Evolutionary conservation across 208 protist species (phyloP).

Genomic region (Acanthamoeba lugdunensis): DNA sequence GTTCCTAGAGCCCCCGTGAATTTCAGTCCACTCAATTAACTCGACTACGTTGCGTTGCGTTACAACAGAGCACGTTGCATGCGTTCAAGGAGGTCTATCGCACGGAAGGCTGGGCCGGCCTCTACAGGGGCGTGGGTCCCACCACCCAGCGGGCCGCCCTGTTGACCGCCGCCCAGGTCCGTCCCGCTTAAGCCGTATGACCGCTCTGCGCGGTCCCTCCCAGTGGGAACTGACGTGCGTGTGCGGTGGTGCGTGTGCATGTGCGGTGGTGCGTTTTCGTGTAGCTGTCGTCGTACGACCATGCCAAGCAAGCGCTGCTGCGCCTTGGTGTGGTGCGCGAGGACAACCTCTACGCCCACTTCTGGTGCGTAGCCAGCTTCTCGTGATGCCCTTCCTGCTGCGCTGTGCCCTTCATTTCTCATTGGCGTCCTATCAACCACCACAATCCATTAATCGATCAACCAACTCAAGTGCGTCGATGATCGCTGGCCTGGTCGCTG

Average conservation of each 20-base stretch:
- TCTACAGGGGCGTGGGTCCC: conserved; percentile 57
- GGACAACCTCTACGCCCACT: conserved; percentile 30
- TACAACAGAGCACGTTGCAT: neutral
- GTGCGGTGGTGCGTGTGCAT: neutral
- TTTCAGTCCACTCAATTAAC: too few relatives aligned
- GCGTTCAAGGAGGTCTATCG: conserved; percentile 41
- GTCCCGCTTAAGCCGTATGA: neutral
- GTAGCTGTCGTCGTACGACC: neutral
- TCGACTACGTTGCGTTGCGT: too few relatives aligned
- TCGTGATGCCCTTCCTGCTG: neutral
- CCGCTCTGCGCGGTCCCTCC: neutral
- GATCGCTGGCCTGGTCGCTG: conserved; percentile 59
- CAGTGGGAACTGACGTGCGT: neutral
- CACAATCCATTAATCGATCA: too few relatives aligned
- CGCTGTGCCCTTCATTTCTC: neutral
- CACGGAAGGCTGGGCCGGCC: conserved; percentile 3
- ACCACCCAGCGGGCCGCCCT: conserved; percentile 54
- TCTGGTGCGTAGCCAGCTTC: neutral
- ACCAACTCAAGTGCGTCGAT: conserved; percentile 31
- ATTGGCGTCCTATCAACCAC: neutral
- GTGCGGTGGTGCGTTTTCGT: neutral
- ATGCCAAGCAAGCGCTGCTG: conserved; percentile 8
- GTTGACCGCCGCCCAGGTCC: conserved; percentile 50
- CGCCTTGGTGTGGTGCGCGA: neutral
- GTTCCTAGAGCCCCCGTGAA: too few relatives aligned